These are phyloP conservation scores for Metschnikowia aberdeeniae DNA, from an alignment of 805 yeast genomes.

Conservation along the genomic window DNA sequence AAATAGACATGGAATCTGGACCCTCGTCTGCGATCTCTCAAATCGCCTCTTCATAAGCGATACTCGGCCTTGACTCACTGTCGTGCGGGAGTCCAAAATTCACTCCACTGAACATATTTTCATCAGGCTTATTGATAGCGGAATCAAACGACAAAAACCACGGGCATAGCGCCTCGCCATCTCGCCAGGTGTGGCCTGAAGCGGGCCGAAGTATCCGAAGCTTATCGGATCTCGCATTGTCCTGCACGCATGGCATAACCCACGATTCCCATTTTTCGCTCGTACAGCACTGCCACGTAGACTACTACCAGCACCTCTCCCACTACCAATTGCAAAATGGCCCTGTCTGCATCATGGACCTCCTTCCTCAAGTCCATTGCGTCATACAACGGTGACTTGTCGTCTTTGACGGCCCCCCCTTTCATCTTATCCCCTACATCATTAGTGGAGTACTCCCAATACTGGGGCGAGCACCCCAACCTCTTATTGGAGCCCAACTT, in stretches of 20 bases:
- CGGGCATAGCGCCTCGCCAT: no score
- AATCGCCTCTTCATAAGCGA: no score
- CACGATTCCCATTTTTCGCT: background rate
- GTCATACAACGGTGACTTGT: constrained; percentile 87
- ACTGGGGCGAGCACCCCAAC: constrained; percentile 93
- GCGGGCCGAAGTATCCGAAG: background rate
- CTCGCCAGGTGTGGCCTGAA: background rate
- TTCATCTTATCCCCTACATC: constrained; percentile 90
- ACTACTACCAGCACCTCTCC: background rate
- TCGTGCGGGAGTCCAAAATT: no score
- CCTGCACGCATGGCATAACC: background rate
- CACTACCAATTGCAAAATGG: constrained; percentile 10
- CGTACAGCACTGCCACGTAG: constrained; percentile 7
- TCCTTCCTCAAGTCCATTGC: constrained; percentile 87
- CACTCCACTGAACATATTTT: no score
- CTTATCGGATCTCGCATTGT: constrained; percentile 2
- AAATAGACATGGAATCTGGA: background rate
- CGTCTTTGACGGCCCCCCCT: constrained; percentile 95
- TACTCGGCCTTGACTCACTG: no score
- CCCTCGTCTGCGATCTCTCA: background rate
- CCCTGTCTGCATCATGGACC: constrained; percentile 66
- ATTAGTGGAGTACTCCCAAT: constrained; percentile 85
- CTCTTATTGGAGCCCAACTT: constrained; percentile 69
- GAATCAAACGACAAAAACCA: no score
- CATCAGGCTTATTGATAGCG: no score